Evolutionary conservation across 1,139 yeast species (phyloP).

Genomic region (Saccharomyces hybrid): DNA sequence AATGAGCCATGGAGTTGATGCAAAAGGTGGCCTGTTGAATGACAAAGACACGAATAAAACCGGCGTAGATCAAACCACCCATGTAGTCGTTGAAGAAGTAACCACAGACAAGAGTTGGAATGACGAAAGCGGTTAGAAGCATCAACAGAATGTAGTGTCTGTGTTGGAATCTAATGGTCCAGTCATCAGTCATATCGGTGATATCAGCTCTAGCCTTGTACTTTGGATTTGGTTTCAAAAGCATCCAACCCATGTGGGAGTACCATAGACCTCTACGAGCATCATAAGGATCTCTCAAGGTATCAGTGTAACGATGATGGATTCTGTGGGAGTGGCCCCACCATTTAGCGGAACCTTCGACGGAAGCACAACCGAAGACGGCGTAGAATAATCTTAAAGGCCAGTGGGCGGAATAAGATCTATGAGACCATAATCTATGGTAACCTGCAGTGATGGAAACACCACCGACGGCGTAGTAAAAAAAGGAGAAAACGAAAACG

Average conservation of each 20-base stretch:
- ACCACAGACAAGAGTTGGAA: conserved; percentile 76
- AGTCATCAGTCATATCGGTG: conserved; percentile 81
- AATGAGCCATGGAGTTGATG: conserved; percentile 96
- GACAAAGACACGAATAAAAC: conserved; percentile 69
- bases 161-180: conserved; percentile 89
- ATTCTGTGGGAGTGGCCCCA: conserved; percentile 97
- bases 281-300: conserved; percentile 93
- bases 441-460: conserved; percentile 94
- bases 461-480: conserved; percentile 68
- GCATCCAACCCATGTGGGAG: conserved; percentile 98
- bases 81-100: conserved; percentile 77
- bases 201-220: conserved; percentile 95
- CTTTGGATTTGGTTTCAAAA: conserved; percentile 86
- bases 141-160: conserved; percentile 73
- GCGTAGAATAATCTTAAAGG: conserved; percentile 72
- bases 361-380: conserved; percentile 87
- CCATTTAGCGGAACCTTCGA: conserved; percentile 97
- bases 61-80: conserved; percentile 93
- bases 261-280: conserved; percentile 95
- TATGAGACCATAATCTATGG: conserved; percentile 84
- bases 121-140: conserved; percentile 56
- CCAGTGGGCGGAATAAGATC: conserved; percentile 67
- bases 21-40: conserved; percentile 98
- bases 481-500: conserved; percentile 53
- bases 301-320: conserved; percentile 96